phyloP scores from a whole-genome alignment of 768 basidiomycete genomes.

The Candolleomyces efflorescens region DNA sequence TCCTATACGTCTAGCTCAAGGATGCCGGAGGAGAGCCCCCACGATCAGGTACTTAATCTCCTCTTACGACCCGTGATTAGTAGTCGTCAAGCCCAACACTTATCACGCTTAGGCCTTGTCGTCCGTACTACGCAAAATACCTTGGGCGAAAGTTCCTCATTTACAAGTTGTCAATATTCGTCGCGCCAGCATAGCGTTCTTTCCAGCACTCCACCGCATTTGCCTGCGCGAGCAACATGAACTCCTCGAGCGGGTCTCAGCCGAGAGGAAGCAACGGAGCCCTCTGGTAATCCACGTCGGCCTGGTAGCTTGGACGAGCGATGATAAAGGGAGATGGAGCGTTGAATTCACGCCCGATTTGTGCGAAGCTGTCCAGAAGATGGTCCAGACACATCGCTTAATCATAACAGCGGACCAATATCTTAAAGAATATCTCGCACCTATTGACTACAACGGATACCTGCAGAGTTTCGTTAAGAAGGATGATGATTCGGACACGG shows the following conservation, averaged over 20 bases:
- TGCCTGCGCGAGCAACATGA: neutral
- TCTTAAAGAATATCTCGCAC: neutral
- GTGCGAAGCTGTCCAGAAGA: too few relatives aligned
- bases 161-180: neutral
- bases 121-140: neutral
- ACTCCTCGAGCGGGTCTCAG: neutral
- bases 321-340: too few relatives aligned
- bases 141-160: neutral
- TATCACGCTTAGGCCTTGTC: neutral
- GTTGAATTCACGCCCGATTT: too few relatives aligned
- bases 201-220: neutral
- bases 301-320: too few relatives aligned
- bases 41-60: neutral
- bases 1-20: neutral
- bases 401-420: too few relatives aligned
- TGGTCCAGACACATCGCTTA: too few relatives aligned
- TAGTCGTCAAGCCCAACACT: neutral
- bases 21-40: neutral
- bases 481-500: constrained; percentile 15
- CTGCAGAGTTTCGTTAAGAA: constrained; percentile 7
- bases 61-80: neutral
- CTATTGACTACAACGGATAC: neutral
- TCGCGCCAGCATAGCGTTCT: neutral
- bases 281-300: too few relatives aligned
- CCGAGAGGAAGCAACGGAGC: too few relatives aligned